Conservation (phyloP, 768 basidiomycete genomes). For the Mycena amicta region DNA sequence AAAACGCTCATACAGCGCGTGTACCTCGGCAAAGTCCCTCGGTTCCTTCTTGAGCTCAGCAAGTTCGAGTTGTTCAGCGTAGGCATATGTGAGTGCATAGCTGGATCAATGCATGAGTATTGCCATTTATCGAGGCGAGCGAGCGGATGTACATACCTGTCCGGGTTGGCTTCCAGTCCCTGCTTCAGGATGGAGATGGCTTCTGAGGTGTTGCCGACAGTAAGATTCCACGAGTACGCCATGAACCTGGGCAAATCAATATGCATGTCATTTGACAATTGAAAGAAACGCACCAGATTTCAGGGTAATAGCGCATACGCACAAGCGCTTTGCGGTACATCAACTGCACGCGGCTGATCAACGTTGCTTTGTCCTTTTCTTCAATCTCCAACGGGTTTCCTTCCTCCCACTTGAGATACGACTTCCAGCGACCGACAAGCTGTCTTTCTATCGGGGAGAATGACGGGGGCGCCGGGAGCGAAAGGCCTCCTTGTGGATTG, state of each 20-base stretch:
- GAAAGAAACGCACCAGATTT: slow-evolving; percentile 75
- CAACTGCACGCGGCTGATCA: slow-evolving; percentile 73
- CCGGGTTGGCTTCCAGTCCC: slow-evolving; percentile 86
- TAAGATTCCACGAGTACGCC: slow-evolving; percentile 82
- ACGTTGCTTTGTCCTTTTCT: slow-evolving; percentile 68
- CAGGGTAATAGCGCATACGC: slow-evolving; percentile 91
- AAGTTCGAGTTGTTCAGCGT: slow-evolving; percentile 65
- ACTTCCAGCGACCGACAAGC: slow-evolving; percentile 85
- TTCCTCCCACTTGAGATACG: slow-evolving; percentile 95
- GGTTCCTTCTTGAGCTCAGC: slow-evolving; percentile 51
- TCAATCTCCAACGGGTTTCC: slow-evolving; percentile 92
- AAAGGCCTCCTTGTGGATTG: slow-evolving; percentile 53
- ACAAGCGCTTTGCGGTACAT: slow-evolving; percentile 90
- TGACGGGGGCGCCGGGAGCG: slow-evolving; percentile 69
- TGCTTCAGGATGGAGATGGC: slow-evolving; percentile 77
- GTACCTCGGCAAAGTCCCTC: slow-evolving; percentile 65
- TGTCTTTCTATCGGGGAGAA: slow-evolving; percentile 74
- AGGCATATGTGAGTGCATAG: slow-evolving; percentile 89
- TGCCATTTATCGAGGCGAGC: not conserved
- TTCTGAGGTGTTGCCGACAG: slow-evolving; percentile 78
- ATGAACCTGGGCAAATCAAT: slow-evolving; percentile 66
- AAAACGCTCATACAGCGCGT: slow-evolving; percentile 74
- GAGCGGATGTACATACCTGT: slow-evolving; percentile 50
- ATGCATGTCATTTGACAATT: slow-evolving; percentile 8
- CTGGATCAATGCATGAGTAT: slow-evolving; percentile 40